A percentile compares a stretch with the other conserved stretches of the same genome.
Evolutionary conservation across 768 basidiomycete species (phyloP).

Genomic region (Sporobolomyces pararoseus): DNA sequence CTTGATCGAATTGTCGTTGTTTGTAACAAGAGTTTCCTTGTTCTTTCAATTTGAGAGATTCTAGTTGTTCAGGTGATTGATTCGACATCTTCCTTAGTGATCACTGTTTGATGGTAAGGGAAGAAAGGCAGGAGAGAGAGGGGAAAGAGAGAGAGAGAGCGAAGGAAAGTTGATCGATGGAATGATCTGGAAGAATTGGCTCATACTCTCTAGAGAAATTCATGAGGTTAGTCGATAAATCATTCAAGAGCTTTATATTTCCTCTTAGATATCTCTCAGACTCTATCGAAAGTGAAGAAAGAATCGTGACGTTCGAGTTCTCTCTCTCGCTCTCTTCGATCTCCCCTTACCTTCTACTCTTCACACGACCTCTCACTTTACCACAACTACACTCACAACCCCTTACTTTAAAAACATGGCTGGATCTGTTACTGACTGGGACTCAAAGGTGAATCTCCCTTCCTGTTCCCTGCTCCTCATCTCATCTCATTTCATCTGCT

Average conservation of each 20-base stretch:
- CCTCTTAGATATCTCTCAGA: no score
- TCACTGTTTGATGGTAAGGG: background rate
- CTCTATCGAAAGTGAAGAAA: no score
- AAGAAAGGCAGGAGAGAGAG: background rate
- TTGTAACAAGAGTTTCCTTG: constrained; percentile 45
- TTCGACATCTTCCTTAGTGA: constrained; percentile 14
- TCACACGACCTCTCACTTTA: background rate
- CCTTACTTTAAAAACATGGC: background rate
- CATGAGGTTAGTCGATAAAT: no score
- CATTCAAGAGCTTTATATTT: no score
- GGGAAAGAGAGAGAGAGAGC: background rate
- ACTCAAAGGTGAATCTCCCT: constrained; percentile 18
- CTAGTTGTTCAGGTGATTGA: background rate
- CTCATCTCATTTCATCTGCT: no score
- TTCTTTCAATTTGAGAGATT: constrained; percentile 32
- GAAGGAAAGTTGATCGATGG: background rate
- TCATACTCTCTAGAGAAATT: no score
- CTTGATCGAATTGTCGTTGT: constrained; percentile 67
- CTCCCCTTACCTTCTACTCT: no score
- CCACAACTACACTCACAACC: background rate
- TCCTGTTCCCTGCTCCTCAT: background rate
- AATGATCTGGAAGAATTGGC: no score
- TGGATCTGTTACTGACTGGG: constrained; percentile 40
- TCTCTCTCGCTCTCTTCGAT: background rate
- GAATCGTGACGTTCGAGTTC: no score